Base-by-base conservation (phyloP, 108 stramenopile species). In the Nannochloropsis salina region DNA sequence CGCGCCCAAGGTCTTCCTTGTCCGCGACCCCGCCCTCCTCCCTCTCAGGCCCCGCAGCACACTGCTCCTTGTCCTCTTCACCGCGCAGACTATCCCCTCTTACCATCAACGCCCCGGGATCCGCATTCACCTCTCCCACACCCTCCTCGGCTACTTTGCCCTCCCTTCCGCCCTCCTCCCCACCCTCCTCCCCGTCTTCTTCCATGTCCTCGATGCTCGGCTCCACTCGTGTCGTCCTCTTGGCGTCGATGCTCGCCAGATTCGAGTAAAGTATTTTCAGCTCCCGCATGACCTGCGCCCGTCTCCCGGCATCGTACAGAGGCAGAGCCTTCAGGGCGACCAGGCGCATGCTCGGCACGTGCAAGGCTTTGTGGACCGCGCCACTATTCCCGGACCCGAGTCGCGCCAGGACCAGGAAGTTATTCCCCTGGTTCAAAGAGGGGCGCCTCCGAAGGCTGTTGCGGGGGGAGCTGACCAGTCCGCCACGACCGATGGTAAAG, bases 251-350 rank as follows among this genome's bases (percentile, higher is more conserved):
- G n/a, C 6, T 74, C 2, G 61, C 61, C 20, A 74, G 61, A 6
- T 74, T 74, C 3, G 61, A 74, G 6, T 74, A 74, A 15, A 74
- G n/a, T 2, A 74, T 74, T n/a, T 74, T 74, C 61, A 74, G n/a
- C 61, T 74, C 61, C 61, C 61, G 15, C 61, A 74, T 74, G 20
- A 6, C 61, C 6, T 74, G 61, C 61, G 61, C 61, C 20, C 61
- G 61, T 74, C 61, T 15, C 61, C n/a, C 61, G 15, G 61, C 61
- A 6, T 74, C 61, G n/a, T 74, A 74, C 4, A 74, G 61, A 6
- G 61, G n/a, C 61, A 74, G 61, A n/a, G 61, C 61, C n/a, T 74
- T 74, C 61, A 74, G 61, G n/a, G 61, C 61, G 6, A 74, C 61
- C 61, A 74, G n/a, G 20, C 61, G 15, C 61, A 74, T 74, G 61